Conservation (phyloP, 2,329 filamentous ascomycete genomes). For the Elsinoe fawcettii region DNA sequence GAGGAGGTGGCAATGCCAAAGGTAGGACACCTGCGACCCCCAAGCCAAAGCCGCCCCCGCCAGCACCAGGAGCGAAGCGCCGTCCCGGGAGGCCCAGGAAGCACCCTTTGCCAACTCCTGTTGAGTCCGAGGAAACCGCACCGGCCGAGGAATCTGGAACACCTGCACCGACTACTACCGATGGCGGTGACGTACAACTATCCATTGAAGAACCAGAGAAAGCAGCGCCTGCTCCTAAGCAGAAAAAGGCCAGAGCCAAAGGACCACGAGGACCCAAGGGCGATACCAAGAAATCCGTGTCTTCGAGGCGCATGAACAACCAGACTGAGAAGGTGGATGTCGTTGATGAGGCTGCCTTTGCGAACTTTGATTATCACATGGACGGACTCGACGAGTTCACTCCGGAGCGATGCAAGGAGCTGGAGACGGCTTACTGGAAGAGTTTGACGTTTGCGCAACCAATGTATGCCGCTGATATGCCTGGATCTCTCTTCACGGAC, state of each 20-base stretch:
- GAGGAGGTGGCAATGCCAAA: constrained; percentile 28
- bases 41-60: constrained; percentile 22
- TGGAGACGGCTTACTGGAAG: constrained; percentile 95
- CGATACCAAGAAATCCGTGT: constrained; percentile 63
- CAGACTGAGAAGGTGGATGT: constrained; percentile 67
- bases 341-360: constrained; percentile 84
- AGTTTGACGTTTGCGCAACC: constrained; percentile 90
- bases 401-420: constrained; percentile 81
- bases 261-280: constrained; percentile 20
- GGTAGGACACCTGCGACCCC: constrained; percentile 24
- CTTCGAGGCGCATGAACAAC: constrained; percentile 80
- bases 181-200: constrained; percentile 28
- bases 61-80: constrained; percentile 37
- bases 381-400: constrained; percentile 79
- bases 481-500: constrained; percentile 88
- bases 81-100: constrained; percentile 42
- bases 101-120: constrained; percentile 25
- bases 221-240: constrained; percentile 34
- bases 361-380: constrained; percentile 83
- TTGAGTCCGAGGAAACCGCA: constrained; percentile 25
- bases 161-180: constrained; percentile 42
- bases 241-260: constrained; percentile 32
- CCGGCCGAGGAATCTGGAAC: constrained; percentile 21
- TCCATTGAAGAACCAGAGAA: constrained; percentile 30
- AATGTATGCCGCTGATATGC: constrained; percentile 93